A percentile compares a stretch with the other conserved stretches of the same genome.
Evolutionary conservation across 1,284 basidiomycete species (phyloP).

Genomic region (Sparassis latifolia): DNA sequence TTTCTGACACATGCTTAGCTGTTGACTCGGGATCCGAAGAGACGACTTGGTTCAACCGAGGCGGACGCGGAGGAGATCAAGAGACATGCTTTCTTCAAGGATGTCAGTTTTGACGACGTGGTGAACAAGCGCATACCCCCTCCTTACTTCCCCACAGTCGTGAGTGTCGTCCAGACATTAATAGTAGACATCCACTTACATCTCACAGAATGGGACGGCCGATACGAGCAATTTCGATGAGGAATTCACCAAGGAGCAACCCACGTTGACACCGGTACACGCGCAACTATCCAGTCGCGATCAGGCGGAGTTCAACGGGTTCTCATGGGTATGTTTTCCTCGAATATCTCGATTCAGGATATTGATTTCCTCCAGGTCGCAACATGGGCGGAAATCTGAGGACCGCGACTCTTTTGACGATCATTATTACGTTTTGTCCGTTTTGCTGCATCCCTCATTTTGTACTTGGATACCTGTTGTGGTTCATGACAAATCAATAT

Average conservation of each 20-base stretch:
- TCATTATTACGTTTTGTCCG: slow-evolving; percentile 23
- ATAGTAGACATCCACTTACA: slow-evolving; percentile 10
- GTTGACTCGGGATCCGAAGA: slow-evolving; percentile 87
- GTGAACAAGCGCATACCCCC: slow-evolving; percentile 94
- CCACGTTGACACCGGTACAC: slow-evolving; percentile 96
- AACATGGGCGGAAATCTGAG: slow-evolving; percentile 64
- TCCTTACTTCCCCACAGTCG: slow-evolving; percentile 95
- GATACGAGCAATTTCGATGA: slow-evolving; percentile 91
- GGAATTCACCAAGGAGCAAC: slow-evolving; percentile 96
- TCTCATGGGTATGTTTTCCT: slow-evolving; percentile 69
- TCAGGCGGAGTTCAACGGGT: slow-evolving; percentile 93
- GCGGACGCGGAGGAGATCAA: slow-evolving; percentile 98
- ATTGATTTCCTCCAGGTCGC: slow-evolving; percentile 43
- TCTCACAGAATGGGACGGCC: slow-evolving; percentile 63
- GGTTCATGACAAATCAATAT: slow-evolving; percentile 19
- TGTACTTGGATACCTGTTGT: slow-evolving; percentile 48
- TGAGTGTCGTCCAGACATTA: slow-evolving; percentile 33
- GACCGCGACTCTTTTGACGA: slow-evolving; percentile 14
- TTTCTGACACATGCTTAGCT: slow-evolving; percentile 44
- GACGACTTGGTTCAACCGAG: slow-evolving; percentile 91
- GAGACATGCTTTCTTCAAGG: slow-evolving; percentile 96
- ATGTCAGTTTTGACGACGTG: slow-evolving; percentile 95
- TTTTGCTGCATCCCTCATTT: slow-evolving; percentile 19
- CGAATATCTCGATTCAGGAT: neutral
- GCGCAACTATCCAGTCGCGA: slow-evolving; percentile 89